phyloP scores from a whole-genome alignment of 768 basidiomycete species.

The Porpolomopsis calyptriformis region DNA sequence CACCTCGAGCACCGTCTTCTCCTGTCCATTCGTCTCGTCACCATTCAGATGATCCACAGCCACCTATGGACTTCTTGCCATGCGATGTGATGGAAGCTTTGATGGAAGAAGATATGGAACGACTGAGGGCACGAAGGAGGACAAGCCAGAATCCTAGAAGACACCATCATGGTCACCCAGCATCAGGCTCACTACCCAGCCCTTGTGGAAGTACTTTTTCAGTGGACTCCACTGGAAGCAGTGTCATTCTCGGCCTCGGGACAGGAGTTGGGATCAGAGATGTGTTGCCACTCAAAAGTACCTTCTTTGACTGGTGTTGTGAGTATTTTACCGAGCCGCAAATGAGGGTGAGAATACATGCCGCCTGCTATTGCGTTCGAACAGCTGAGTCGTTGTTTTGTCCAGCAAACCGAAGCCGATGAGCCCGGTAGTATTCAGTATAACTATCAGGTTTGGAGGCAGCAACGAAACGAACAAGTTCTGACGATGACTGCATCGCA shows the following conservation, averaged over 20 bases:
- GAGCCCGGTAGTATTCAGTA: slow-evolving; percentile 92
- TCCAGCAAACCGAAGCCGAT: slow-evolving; percentile 84
- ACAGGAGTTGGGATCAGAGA: slow-evolving; percentile 77
- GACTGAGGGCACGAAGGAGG: slow-evolving; percentile 61
- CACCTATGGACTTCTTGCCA: slow-evolving; percentile 48
- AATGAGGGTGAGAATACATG: slow-evolving; percentile 66
- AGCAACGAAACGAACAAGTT: slow-evolving; percentile 79
- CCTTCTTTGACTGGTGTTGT: slow-evolving; percentile 91
- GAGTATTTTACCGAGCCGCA: slow-evolving; percentile 99
- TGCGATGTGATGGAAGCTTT: slow-evolving; percentile 80
- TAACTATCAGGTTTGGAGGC: slow-evolving; percentile 93
- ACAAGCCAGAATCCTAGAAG: slow-evolving; percentile 31
- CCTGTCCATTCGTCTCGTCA: slow-evolving; percentile 24
- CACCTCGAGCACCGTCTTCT: slow-evolving; percentile 16
- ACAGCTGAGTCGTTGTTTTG: slow-evolving; percentile 10
- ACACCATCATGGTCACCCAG: slow-evolving; percentile 26
- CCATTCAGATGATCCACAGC: slow-evolving; percentile 23
- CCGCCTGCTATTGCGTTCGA: neutral
- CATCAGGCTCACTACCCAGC: slow-evolving; percentile 42
- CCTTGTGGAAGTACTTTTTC: slow-evolving; percentile 73
- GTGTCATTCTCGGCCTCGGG: slow-evolving; percentile 65
- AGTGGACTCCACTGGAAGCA: slow-evolving; percentile 56
- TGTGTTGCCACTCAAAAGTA: slow-evolving; percentile 80
- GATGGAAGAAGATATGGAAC: slow-evolving; percentile 92
- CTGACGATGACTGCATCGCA: slow-evolving; percentile 58